These are phyloP conservation scores for Trametes cingulata DNA, from an alignment of 768 basidiomycete species.

Conservation along the genomic window DNA sequence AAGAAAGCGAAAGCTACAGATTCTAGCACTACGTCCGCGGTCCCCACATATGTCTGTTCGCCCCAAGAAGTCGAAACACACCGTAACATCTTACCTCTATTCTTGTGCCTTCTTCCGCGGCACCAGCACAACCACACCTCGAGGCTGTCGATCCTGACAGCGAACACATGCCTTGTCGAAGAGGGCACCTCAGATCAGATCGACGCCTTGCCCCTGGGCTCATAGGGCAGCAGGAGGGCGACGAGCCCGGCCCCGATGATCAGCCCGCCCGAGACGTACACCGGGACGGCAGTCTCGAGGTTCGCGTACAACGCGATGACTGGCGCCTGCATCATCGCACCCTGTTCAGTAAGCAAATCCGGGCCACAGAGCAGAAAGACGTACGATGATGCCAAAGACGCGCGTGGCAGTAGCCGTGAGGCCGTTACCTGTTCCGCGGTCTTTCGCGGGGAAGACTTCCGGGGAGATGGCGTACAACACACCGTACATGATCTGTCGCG, in stretches of 20 bases:
- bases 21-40: slow-evolving; percentile 1
- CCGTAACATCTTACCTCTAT: background rate
- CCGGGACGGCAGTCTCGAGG: slow-evolving; percentile 62
- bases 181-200: slow-evolving; percentile 50
- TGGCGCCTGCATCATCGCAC: slow-evolving; percentile 51
- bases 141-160: background rate
- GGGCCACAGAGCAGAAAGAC: slow-evolving; percentile 29
- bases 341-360: too few species aligned
- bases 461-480: slow-evolving; percentile 71
- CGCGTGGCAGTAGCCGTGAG: slow-evolving; percentile 60
- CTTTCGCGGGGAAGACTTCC: slow-evolving; percentile 70
- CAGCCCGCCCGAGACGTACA: slow-evolving; percentile 69
- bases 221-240: slow-evolving; percentile 67
- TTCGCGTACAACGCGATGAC: slow-evolving; percentile 73
- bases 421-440: slow-evolving; percentile 73
- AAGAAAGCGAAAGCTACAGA: background rate
- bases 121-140: background rate
- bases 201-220: slow-evolving; percentile 72
- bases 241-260: slow-evolving; percentile 61
- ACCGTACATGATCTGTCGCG: slow-evolving; percentile 66
- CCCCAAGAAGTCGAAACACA: background rate
- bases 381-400: slow-evolving; percentile 69
- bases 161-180: too few species aligned
- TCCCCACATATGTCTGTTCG: background rate
- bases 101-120: background rate